Evolutionary conservation across 129 eudicot genomes (phyloP), one percentile per base, ranked within the genome.

Genomic region (Flaveria trinervia): DNA sequence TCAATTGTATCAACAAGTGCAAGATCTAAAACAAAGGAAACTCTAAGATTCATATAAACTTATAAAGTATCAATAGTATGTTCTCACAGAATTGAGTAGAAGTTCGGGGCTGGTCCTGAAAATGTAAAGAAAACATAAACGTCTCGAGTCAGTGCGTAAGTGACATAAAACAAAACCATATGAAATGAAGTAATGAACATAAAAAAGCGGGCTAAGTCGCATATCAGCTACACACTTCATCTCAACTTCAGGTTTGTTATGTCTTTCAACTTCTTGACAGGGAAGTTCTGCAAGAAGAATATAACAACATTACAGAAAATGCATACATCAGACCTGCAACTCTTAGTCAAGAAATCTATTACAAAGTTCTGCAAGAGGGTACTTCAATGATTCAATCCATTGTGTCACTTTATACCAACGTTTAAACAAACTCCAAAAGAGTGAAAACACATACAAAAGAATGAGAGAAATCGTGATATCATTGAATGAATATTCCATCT

Each of bases 91-190:
- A 84, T 93, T 93, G 71, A 93, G 91, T 68, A 93, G 86, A 77
- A 93, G 98, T 83, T 93, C 98, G 7, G 96, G 92, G 83, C 98
- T 88, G 75, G 97, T 93, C 97, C 98, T 90, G 96, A 51, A 87
- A 89, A 81, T 70, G 72, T 22, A 77, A 65, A 76, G 65, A 18
- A 61, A 71, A 73, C 46, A 15, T 79, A 54, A 59, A 44, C 20
- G 4, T 30, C 61, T 82, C 52, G 7, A 74, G 43, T 74, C 64
- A 75, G 52, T 13, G 36, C 41, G 15, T 56, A 46, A 43, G 67
- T 49, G 23, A 41, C 54, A 23, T 20, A 13, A 65, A 23, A 68
- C 23, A 17, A 43, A 46, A 59, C 65, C 10, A 43, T 25, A 46
- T 44, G 62, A 18, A 51, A 18, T 20, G 52, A 51, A 33, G 62